Base-by-base conservation (phyloP, 495 filamentous ascomycete genomes). In the Pseudoneurospora amorphoporcata region DNA sequence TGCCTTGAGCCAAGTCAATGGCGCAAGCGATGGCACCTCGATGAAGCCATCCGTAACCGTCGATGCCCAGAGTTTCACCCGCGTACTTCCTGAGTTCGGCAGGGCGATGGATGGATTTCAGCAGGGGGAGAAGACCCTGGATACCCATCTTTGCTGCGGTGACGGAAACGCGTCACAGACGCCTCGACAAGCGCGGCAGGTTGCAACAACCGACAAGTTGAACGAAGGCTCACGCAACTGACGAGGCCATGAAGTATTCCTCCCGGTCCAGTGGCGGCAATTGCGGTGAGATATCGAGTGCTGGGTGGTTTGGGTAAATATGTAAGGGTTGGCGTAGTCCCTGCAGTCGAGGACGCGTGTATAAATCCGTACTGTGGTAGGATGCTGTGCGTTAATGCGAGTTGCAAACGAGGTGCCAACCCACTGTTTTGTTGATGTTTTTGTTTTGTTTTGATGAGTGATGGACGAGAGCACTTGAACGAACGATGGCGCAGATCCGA, bases 41-140 rank as follows among this genome's bases (percentile, higher is more conserved):
- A 79, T 99, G 96, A 41, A 99, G 89, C 96, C 96, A 99, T 78
- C 94, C 95, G 85, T 99, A 99, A 72, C 92, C 94, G 81, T 99
- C 96, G 17, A 99, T 89, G 3, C 92, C 96, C 53, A 99, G 87
- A 3, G 92, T 97, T 80, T 95, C 91, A 39, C 94, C 95, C 14
- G 87, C 86, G 80, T 92, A 98, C 76, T 94, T 92, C 79, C 92
- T 96, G 70, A 99, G 83, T 72, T 94, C 90, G 71, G 88, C 91
- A 76, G 91, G 92, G 76, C 92, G 93, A 68, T 98, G 95, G 68
- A 99, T 98, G 58, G 95, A 98, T 79, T 97, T 97, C 61, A 99
- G 90, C 61, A 97, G 86, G 68, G 93, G 92, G 42, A 98, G 88
- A 40, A 99, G 88, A 69, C 95, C 95, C 12, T 65, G 35, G 23